Percentiles rank a stretch among this genome's conserved stretches.
phyloP scores from a whole-genome alignment of 2,329 filamentous ascomycete species.

The Sphaerulina vaccinii region DNA sequence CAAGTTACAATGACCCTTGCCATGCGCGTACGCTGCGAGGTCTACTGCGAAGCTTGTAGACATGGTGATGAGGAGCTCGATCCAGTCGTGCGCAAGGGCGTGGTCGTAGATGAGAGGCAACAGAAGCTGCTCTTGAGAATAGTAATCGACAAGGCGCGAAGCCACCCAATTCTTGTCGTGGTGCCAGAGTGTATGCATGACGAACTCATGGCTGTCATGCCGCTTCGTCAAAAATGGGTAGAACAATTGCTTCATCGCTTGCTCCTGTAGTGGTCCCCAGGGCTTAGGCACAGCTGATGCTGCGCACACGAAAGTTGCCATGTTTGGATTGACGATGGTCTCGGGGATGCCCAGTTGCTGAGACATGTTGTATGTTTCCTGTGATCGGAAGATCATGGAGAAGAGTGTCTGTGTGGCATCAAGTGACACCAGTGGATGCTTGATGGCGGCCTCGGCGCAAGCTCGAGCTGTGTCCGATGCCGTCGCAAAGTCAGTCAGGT shows the following conservation, averaged over 20 bases:
- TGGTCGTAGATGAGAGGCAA: slow-evolving; percentile 74
- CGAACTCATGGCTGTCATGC: slow-evolving; percentile 77
- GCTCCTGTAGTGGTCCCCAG: slow-evolving; percentile 71
- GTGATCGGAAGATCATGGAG: slow-evolving; percentile 59
- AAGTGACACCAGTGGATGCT: slow-evolving; percentile 83
- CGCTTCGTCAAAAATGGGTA: slow-evolving; percentile 79
- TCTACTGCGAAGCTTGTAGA: slow-evolving; percentile 85
- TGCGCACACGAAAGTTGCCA: slow-evolving; percentile 76
- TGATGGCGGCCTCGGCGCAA: slow-evolving; percentile 66
- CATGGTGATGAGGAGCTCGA: slow-evolving; percentile 74
- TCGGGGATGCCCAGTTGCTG: slow-evolving; percentile 60
- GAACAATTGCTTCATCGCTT: slow-evolving; percentile 75
- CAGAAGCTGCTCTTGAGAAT: slow-evolving; percentile 67
- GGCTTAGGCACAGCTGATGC: slow-evolving; percentile 75
- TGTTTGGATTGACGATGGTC: slow-evolving; percentile 66
- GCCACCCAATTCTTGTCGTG: slow-evolving; percentile 87
- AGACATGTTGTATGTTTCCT: slow-evolving; percentile 55
- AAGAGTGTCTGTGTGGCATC: slow-evolving; percentile 73
- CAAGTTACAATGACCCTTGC: slow-evolving; percentile 75
- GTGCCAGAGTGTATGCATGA: slow-evolving; percentile 86
- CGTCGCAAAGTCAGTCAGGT: slow-evolving; percentile 61
- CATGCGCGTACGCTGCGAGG: slow-evolving; percentile 80
- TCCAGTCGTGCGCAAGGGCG: slow-evolving; percentile 77
- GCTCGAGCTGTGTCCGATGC: slow-evolving; percentile 59
- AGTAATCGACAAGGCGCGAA: slow-evolving; percentile 72